A percentile compares a stretch with the other conserved stretches of the same genome.
phyloP scores from a whole-genome alignment of 495 filamentous ascomycete species.

The Aspergillus cavernicola region DNA sequence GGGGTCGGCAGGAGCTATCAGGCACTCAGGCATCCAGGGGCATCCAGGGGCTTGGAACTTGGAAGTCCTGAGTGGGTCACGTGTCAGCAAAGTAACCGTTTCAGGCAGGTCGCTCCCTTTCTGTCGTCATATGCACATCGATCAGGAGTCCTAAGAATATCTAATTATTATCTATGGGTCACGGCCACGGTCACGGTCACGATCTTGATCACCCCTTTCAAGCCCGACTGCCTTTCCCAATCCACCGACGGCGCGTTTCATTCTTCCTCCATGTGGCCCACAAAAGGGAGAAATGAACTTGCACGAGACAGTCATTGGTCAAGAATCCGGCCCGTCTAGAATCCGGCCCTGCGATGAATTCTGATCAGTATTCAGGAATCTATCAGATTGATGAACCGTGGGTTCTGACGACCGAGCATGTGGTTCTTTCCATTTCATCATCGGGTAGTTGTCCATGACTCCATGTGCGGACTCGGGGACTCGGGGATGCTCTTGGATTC shows the following conservation, averaged over 20 bases:
- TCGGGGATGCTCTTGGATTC: neutral
- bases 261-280: slow-evolving; percentile 5
- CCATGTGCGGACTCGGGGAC: neutral
- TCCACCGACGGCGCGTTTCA: slow-evolving; percentile 4
- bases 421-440: neutral
- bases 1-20: too few relatives aligned
- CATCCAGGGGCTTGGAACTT: too few relatives aligned
- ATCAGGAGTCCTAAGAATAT: neutral
- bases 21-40: slow-evolving; percentile 1
- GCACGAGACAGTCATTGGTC: neutral
- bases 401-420: neutral
- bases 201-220: neutral
- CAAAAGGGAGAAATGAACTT: neutral
- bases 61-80: too few relatives aligned
- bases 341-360: neutral
- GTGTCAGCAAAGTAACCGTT: too few relatives aligned
- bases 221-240: neutral
- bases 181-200: neutral
- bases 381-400: neutral
- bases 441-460: neutral
- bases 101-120: neutral
- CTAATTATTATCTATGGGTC: neutral
- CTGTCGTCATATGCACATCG: neutral
- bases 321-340: neutral
- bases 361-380: neutral